Percentiles rank a stretch among this genome's conserved stretches.
Evolutionary conservation across 345 rosid genomes (phyloP).

Genomic region (Balakata baccata): DNA sequence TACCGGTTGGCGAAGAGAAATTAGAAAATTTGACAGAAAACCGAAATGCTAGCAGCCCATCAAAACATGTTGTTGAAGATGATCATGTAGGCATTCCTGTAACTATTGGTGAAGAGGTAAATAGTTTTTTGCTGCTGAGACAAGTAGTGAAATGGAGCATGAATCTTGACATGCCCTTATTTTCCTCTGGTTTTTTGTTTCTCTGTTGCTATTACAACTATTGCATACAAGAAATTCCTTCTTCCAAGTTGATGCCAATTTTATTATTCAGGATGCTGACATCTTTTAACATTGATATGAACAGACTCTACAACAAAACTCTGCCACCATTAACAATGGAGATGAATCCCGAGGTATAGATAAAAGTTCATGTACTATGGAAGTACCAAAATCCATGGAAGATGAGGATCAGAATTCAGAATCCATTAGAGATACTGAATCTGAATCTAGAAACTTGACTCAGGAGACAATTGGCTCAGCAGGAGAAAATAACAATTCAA

Average conservation of each 20-base stretch:
- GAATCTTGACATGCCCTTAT: neutral
- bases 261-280: neutral
- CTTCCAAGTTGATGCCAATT: neutral
- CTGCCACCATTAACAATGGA: conserved; percentile 2
- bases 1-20: too few relatives aligned
- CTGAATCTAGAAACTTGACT: conserved; percentile 5
- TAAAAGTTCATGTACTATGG: conserved; percentile 2
- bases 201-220: too few relatives aligned
- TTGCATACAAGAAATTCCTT: neutral
- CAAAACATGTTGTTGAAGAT: conserved; percentile 10
- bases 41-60: conserved; percentile 13
- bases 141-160: neutral
- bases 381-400: conserved; percentile 6
- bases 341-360: conserved; percentile 15
- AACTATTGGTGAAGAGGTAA: conserved; percentile 31
- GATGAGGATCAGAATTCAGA: neutral
- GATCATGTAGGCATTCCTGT: conserved; percentile 5
- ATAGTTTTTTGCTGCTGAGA: neutral
- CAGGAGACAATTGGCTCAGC: conserved; percentile 10
- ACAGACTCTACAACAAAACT: conserved; percentile 18
- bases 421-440: conserved; percentile 7
- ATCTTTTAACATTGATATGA: conserved; percentile 21
- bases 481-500: conserved; percentile 8
- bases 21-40: conserved; percentile 17
- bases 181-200: too few relatives aligned